Base-by-base conservation (phyloP, 805 yeast species). In the Danielia reshetovae region DNA sequence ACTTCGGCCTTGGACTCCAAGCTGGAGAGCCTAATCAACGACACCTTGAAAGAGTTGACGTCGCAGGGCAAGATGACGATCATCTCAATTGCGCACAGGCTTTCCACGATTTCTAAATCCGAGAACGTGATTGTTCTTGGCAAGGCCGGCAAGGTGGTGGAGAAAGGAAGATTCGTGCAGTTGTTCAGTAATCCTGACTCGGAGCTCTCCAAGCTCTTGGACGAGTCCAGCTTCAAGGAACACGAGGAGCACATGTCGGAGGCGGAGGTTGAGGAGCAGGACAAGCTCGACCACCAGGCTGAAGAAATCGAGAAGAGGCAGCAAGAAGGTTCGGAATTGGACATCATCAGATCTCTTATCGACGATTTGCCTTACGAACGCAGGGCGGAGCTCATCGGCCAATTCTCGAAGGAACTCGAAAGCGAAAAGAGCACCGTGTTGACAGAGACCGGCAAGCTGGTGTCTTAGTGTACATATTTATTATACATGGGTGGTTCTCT, bases 1-100 rank as follows among this genome's bases (percentile, higher is more conserved):
- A 77, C 84, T 0, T 75, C 81, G 3, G 83, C 84, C 1, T 58
- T 77, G 24, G 84, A 78, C 49, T 62, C 70, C 15, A 63, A 59
- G 46, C 68, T 71, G 51, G 81, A 77, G 52, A 59, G 60, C 25
- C 54, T 62, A 32, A 66, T 63, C 42, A 68, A 63, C 42, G 73
- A 62, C 35, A 68, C 70, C 3, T 56, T 62, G 38, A 62, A 57
- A 36, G 57, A 55, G 18, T 52, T 67, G 39, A 60, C 68, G 5
- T 39, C 50, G 4, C 55, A 59, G 29, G 70, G 72, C 5, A 56
- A 53, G 37, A 57, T 67, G 63, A 66, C 72, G 2, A 66, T 66
- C 9, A 62, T 68, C 8, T 61, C 70, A 1, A 68, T 67, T 43
- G 72, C 73, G 8, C 73, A 67, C 43, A 51, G 73, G 34, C 53